Percentiles rank a stretch among this genome's conserved stretches.
Conservation (phyloP, 305 asterid species). For the Fraxinus nigra region DNA sequence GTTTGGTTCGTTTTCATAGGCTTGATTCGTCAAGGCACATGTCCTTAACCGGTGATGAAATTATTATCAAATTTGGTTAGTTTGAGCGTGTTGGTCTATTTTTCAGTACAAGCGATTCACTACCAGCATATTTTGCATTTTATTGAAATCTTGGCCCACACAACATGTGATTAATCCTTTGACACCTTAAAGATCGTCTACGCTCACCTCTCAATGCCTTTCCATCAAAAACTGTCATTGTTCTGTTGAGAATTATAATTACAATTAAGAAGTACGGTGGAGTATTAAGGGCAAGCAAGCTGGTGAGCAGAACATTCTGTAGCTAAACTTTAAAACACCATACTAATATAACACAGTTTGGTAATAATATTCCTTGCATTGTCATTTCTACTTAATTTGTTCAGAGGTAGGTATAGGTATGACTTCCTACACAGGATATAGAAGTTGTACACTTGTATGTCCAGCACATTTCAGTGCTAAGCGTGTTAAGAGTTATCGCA, state of each 20-base stretch:
- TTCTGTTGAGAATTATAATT: neutral
- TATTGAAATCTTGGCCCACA: neutral
- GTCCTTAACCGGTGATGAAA: neutral
- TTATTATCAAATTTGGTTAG: neutral
- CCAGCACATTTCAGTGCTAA: constrained; percentile 2
- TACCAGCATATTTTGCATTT: neutral
- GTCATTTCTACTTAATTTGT: neutral
- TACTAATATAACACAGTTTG: neutral
- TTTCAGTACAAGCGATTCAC: neutral
- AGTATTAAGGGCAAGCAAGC: neutral
- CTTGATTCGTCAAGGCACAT: neutral
- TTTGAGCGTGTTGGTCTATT: neutral
- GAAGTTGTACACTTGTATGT: constrained; percentile 6
- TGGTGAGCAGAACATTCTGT: neutral
- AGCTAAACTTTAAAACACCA: neutral
- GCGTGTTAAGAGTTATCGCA: neutral
- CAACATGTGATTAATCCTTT: neutral
- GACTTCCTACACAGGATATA: constrained; percentile 7
- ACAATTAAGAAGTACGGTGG: neutral
- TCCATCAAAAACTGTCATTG: neutral
- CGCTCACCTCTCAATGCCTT: neutral
- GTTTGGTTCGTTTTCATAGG: neutral
- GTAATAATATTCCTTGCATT: neutral
- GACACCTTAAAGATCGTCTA: neutral
- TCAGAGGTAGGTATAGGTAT: neutral